Evolutionary conservation across 345 rosid species (phyloP).

Genomic region (Hibiscus mutabilis): DNA sequence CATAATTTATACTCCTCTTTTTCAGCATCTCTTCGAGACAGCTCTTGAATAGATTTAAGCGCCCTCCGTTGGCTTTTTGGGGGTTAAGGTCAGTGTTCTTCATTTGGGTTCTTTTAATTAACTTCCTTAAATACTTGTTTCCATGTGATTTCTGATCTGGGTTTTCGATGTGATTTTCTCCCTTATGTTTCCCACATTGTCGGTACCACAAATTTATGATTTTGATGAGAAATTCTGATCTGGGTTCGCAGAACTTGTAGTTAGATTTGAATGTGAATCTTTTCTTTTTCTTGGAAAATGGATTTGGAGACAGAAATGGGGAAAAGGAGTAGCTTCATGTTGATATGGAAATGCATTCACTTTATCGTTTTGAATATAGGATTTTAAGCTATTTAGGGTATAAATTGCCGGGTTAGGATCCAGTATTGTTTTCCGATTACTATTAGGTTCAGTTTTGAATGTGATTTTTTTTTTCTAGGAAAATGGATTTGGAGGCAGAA

Average conservation of each 20-base stretch:
- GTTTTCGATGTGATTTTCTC: neutral
- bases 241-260: neutral
- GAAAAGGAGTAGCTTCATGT: neutral
- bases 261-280: neutral
- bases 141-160: neutral
- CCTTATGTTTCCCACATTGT: neutral
- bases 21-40: too few species aligned
- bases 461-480: neutral
- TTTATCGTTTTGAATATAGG: neutral
- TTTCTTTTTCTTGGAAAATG: too few species aligned
- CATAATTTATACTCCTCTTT: too few species aligned
- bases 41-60: neutral
- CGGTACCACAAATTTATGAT: neutral
- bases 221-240: neutral
- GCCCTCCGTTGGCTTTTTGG: neutral
- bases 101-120: neutral
- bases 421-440: too few species aligned
- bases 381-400: neutral
- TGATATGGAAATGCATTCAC: neutral
- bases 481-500: neutral
- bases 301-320: neutral
- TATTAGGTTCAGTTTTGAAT: too few species aligned
- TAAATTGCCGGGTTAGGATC: neutral
- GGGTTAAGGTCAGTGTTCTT: neutral
- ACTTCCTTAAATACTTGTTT: neutral